Evolutionary conservation across 768 basidiomycete species (phyloP), one percentile per base, ranked within the genome.

Genomic region (Omphalotus guepiniiformis): DNA sequence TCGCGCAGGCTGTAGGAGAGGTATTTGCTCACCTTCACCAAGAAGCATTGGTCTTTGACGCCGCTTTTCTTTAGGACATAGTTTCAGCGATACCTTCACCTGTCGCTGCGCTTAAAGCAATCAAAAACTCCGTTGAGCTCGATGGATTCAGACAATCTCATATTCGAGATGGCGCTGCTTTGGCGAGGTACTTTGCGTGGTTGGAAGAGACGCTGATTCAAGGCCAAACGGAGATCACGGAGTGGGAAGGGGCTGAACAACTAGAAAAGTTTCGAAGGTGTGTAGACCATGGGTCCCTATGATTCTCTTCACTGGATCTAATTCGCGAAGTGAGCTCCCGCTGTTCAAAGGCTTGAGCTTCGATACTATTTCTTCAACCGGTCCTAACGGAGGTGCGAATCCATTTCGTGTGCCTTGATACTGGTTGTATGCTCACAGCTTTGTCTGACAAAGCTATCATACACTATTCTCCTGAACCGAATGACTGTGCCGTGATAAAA

Each of bases 101-200:
- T 4, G 70, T 94, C 13, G 80, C 85, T 7, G 85, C 88, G 46
- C 63, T 88, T 58, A 93, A 93, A 62, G 64, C 90, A 1, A 79
- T 91, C 57, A 93, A 93, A 67, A 92, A 90, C 54, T 64, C 62
- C 3, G 80, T 77, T 1, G 95, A 99, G 58, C 65, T 94, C 11
- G 87, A 86, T 59, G 95, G 95, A 0, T 97, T 97, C 75, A 76
- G 93, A 13, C 81, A 86, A 58, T 78, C 76, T 43, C 92, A 99
- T 59, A 81, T 95, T 26, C 79, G 94, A 8, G 95, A 98, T 63
- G 93, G 95, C 1, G 82, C 76, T 1, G 94, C 94, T 1, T 72
- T 98, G 39, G 82, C 79, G 6, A 78, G 85, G 12, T 99, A 98
- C 67, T 97, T 97, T 56, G 75, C 92, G 0, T 99, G 95, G 96